Evolutionary conservation across 108 stramenopile species (phyloP), one percentile per base, ranked within the genome.

Genomic region (Skeletonema costatum): DNA sequence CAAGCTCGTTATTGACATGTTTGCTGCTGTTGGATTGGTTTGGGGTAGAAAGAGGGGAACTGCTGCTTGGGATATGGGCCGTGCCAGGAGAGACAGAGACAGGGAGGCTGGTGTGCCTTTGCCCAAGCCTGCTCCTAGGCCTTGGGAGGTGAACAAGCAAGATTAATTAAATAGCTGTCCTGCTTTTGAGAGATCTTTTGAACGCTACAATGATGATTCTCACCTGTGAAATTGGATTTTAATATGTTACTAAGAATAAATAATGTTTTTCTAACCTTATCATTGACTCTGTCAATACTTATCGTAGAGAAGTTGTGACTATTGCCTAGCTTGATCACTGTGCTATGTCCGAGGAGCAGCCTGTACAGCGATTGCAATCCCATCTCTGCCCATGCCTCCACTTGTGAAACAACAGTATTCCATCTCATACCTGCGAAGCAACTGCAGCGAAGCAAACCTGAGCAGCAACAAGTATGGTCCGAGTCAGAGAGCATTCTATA

Each of bases 41-140:
- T 92, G 91, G 87, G 89, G 94, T 42, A 89, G 97, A 33, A 99
- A 97, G 78, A 80, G 94, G 70, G 96, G 93, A 56, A 93, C 93
- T 33, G 87, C 92, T n/a, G 93, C 94, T 35, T 97, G 96, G 94
- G 88, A 86, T 33, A 90, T 97, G 92, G 96, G 96, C 53, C 84
- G 88, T 19, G 91, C 87, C 4, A 82, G 96, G 66, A 85, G 96
- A 78, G 90, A 95, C 44, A 86, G 96, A 42, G 96, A 97, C 66
- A 60, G 64, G 33, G 87, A 88, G 39, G 79, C 78, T 12, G 87
- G 87, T 32, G 68, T 89, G 14, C 90, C 92, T 31, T 75, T 94
- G 21, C 93, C 96, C 50, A 92, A 93, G 78, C 83, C 90, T 25
- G 77, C 88, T 10, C 92, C 96, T 12, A 58, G 96, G 70, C 96